Base-by-base conservation (phyloP, 2,329 filamentous ascomycete genomes). In the Cadophora malorum region DNA sequence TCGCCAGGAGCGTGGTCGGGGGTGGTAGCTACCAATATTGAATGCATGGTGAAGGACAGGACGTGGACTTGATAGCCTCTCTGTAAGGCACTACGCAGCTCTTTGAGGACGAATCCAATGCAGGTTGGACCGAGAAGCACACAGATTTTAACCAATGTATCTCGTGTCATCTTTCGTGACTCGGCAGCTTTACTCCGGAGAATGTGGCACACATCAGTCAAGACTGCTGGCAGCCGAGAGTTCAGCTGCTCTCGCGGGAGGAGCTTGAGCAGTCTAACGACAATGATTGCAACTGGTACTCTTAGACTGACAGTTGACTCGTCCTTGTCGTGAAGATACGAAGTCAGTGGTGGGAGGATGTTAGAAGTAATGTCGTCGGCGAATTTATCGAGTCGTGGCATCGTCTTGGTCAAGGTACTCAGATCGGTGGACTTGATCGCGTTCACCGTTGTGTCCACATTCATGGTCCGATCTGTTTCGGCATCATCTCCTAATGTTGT, bases 1-100 rank as follows among this genome's bases (percentile, higher is more conserved):
- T 95, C 93, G 28, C 96, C 96, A 21, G 93, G 89, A 50, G 88
- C 83, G 74, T 93, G 91, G 1, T 88, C 84, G 10, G 93, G 90
- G 12, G 91, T 88, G 9, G 90, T 88, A 5, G 88, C 86, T 12
- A 97, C 88, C 23, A 99, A 83, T 62, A 99, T 92, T 0, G 94
- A 93, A 80, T 99, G 96, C 78, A 99, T 88, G 0, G 96, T 98
- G 78, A 92, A 99, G 0, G 95, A 97, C 28, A 99, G 83, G 10
- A 99, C 94, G 78, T 99, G 96, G 49, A 98, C 85, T 76, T 99
- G 96, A 76, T 96, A 97, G 4, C 96, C 96, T 74, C 90, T 88
- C 58, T 90, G 90, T 14, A 99, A 84, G 7, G 95, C 93, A 67
- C 91, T 90, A 61, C 93, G 87, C 28, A 99, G 83, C 77, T 98